Conservation (phyloP, 169 alveolate genomes). For the Babesia caballi region DNA sequence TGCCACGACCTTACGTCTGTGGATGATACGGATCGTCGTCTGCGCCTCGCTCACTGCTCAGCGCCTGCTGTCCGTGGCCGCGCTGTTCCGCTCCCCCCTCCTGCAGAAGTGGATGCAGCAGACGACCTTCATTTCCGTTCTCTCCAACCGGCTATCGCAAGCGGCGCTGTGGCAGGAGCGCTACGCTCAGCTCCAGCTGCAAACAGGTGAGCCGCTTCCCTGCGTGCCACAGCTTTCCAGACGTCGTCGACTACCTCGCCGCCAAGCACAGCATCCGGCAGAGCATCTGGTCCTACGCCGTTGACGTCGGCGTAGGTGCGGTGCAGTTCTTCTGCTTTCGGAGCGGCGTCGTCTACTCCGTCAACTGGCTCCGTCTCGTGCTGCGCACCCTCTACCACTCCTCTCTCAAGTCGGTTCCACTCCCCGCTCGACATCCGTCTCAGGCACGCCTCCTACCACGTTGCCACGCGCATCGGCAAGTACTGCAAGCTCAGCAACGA, state of each 20-base stretch:
- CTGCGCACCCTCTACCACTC: constrained; percentile 5
- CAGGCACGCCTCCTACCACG: constrained; percentile 30
- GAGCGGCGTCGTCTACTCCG: not conserved
- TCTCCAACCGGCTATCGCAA: not conserved
- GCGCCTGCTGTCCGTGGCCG: not conserved
- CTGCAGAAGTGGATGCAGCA: not conserved
- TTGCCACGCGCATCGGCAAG: constrained; percentile 35
- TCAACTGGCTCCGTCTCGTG: not conserved
- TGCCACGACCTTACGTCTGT: not conserved
- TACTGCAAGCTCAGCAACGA: constrained; percentile 59
- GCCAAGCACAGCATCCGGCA: constrained; percentile 15
- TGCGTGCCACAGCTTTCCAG: not conserved
- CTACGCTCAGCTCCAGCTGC: constrained; percentile 4
- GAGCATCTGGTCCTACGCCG: not conserved
- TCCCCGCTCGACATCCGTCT: not conserved
- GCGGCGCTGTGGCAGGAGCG: not conserved
- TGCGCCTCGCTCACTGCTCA: not conserved
- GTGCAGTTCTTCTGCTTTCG: constrained; percentile 19
- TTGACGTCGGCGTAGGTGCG: constrained; percentile 11
- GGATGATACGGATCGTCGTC: not conserved
- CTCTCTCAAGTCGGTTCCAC: constrained; percentile 40
- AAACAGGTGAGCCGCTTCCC: constrained; percentile 18
- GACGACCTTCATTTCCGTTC: not conserved
- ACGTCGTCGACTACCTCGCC: constrained; percentile 31
- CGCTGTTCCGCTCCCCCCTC: not conserved